Conservation (phyloP, 805 yeast species). For the Lipomyces yamadae region DNA sequence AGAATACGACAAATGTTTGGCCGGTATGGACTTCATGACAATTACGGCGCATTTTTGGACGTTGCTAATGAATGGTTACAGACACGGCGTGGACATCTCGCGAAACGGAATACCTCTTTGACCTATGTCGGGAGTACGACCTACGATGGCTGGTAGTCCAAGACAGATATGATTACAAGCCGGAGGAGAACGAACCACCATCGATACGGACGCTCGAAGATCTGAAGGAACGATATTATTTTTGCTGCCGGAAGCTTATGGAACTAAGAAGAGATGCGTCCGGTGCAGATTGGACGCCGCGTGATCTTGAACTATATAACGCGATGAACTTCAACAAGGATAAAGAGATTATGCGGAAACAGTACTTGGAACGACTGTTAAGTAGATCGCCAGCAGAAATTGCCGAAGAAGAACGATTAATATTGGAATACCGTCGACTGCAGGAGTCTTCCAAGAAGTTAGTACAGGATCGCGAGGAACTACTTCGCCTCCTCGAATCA, state of each 20-base stretch:
- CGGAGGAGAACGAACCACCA: conserved; percentile 32
- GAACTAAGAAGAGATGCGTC: conserved; percentile 51
- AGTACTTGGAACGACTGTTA: conserved; percentile 74
- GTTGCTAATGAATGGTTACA: conserved; percentile 48
- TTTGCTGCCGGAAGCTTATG: conserved; percentile 63
- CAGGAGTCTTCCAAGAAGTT: conserved; percentile 91
- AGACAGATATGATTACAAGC: conserved; percentile 58
- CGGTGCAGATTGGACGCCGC: conserved; percentile 49
- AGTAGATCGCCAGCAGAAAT: conserved; percentile 93
- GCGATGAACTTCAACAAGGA: conserved; percentile 70
- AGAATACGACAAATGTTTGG: conserved; percentile 54
- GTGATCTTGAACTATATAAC: conserved; percentile 61
- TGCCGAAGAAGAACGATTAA: conserved; percentile 94
- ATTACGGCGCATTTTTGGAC: no score
- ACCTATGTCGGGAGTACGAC: conserved; percentile 58
- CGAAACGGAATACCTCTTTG: conserved; percentile 81
- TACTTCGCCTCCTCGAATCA: conserved; percentile 79
- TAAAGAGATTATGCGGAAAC: conserved; percentile 78
- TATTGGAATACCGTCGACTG: conserved; percentile 88
- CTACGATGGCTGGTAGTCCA: conserved; percentile 71
- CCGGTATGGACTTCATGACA: conserved; percentile 18
- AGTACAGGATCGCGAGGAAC: conserved; percentile 76
- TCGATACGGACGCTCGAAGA: conserved; percentile 68
- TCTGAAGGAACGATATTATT: conserved; percentile 78
- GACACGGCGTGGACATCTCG: conserved; percentile 68